Base-by-base conservation (phyloP, 2,329 filamentous ascomycete genomes). In the Botrytis byssoidea region DNA sequence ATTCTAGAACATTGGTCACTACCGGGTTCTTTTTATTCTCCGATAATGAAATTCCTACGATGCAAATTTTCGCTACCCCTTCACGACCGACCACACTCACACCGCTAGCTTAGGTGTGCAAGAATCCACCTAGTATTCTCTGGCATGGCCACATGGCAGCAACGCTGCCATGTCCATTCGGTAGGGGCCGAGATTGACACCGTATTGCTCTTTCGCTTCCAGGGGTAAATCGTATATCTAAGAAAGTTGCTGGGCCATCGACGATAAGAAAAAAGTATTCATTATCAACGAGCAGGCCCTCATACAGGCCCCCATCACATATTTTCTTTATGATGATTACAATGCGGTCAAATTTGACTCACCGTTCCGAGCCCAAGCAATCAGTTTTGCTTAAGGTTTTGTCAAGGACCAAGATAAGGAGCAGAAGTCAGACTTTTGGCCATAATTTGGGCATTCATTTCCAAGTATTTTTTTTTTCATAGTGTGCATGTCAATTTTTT, bases 1-100 rank as follows among this genome's bases (percentile, higher is more conserved):
- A 40, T 68, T 68, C 65, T 55, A 68, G 65, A 68, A 68, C 65
- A 55, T 42, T 68, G 46, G 42, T 40, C 63, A 44, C 20, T 35
- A 46, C 29, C n/a, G 10, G n/a, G 25, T 67, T 18, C 25, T 55
- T 67, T 55, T 40, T 55, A 55, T 68, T 55, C 46, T 51, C 46
- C 65, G 46, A 55, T 55, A 7, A 29, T 29, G 20, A 40, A 55
- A 68, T 40, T 68, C 46, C 32, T 67, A 25, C 65, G 1, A 55
- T 51, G 46, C 65, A 67, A 51, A 55, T 67, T 67, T 67, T 55
- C 25, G 35, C 25, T 68, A 42, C n/a, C 65, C 46, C 46, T 67
- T 55, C 29, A 46, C 46, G 4, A 51, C 22, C 32, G 25, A 37
- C 22, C 46, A 29, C 46, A 20, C 7, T 67, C 35, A 42, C 46